A percentile compares a stretch with the other conserved stretches of the same genome.
Conservation (phyloP, 2,329 filamentous ascomycete species). For the Setomelanomma holmii region DNA sequence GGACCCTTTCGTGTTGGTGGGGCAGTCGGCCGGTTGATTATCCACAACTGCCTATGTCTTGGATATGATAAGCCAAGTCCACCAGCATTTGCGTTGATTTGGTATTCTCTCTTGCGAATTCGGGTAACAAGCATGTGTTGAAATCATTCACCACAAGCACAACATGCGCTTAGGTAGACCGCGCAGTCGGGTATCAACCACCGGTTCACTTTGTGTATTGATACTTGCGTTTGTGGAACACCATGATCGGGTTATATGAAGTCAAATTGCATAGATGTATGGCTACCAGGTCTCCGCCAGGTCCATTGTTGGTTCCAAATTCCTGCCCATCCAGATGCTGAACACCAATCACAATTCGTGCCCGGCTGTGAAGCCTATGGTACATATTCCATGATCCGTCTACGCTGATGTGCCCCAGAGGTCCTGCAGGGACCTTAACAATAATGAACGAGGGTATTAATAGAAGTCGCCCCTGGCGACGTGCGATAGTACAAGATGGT, state of each 20-base stretch:
- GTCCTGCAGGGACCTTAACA: not conserved
- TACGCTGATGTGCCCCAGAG: constrained; percentile 5
- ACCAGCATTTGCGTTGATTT: too few relatives aligned
- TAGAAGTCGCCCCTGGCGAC: constrained; percentile 23
- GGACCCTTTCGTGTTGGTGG: constrained; percentile 1
- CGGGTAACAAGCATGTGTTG: too few relatives aligned
- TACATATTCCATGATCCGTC: constrained; percentile 4
- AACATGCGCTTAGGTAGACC: too few relatives aligned
- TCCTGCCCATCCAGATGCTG: not conserved
- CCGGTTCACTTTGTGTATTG: too few relatives aligned
- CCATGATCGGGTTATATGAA: too few relatives aligned
- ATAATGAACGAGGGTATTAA: constrained; percentile 27
- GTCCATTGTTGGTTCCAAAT: not conserved
- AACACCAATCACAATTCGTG: not conserved
- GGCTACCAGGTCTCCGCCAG: too few relatives aligned
- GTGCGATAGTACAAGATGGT: constrained; percentile 34
- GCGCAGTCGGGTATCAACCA: too few relatives aligned
- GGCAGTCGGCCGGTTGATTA: not conserved
- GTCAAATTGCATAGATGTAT: not conserved
- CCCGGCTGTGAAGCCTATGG: constrained; percentile 1
- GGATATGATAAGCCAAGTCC: not conserved
- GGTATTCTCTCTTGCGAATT: too few relatives aligned
- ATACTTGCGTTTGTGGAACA: too few relatives aligned
- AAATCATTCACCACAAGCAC: too few relatives aligned
- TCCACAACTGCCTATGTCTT: not conserved